A percentile compares a stretch with the other conserved stretches of the same genome.
phyloP scores from a whole-genome alignment of 345 rosid species.

The Syzygium jambos region DNA sequence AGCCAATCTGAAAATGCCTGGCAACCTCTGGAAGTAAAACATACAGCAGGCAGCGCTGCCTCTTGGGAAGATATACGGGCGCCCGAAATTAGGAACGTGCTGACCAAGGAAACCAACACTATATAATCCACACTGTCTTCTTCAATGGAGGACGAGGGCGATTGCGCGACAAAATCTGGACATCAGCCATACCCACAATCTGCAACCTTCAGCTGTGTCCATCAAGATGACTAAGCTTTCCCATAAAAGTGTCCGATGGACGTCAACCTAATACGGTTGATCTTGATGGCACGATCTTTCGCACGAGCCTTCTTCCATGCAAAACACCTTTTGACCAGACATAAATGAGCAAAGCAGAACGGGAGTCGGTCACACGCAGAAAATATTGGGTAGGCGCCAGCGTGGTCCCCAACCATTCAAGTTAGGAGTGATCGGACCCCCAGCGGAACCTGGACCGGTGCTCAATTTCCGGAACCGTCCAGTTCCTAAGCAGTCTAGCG shows the following conservation, averaged over 20 bases:
- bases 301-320: neutral
- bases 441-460: too few species aligned
- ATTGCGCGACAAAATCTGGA: constrained; percentile 51
- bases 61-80: constrained; percentile 53
- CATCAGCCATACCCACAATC: constrained; percentile 44
- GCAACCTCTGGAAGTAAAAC: constrained; percentile 71
- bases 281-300: neutral
- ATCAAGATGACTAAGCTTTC: constrained; percentile 11
- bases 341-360: neutral
- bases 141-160: constrained; percentile 51
- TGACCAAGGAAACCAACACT: constrained; percentile 53
- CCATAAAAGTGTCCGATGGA: neutral
- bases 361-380: neutral
- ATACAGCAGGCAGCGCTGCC: constrained; percentile 61
- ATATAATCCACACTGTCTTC: constrained; percentile 79
- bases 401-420: neutral
- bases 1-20: constrained; percentile 75
- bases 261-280: neutral
- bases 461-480: too few species aligned
- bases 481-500: too few species aligned
- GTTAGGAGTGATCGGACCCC: too few species aligned
- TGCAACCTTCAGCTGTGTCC: constrained; percentile 70
- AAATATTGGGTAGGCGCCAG: neutral
- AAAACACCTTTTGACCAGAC: too few species aligned
- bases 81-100: constrained; percentile 6